These are phyloP conservation scores for Chondrostereum purpureum DNA, from an alignment of 1,284 basidiomycete genomes.

Conservation along the genomic window DNA sequence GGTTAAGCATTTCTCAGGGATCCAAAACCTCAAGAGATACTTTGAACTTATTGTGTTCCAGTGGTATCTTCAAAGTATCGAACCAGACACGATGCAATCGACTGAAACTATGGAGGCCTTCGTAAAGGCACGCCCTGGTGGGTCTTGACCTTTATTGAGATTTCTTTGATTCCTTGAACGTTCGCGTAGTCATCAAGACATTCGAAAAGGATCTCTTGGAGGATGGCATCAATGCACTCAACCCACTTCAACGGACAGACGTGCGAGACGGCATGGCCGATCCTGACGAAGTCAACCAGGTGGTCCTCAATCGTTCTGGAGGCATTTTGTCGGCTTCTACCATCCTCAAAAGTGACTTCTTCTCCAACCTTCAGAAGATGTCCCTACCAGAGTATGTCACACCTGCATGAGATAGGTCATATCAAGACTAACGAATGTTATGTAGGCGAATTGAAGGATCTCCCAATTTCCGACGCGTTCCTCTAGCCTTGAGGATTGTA, in stretches of 20 bases:
- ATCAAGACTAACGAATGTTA: neutral
- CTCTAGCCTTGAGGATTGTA: constrained; percentile 50
- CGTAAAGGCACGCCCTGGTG: constrained; percentile 77
- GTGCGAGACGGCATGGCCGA: constrained; percentile 72
- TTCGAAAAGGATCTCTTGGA: constrained; percentile 87
- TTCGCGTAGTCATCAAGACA: constrained; percentile 82
- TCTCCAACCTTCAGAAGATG: constrained; percentile 93
- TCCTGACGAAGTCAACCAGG: constrained; percentile 81
- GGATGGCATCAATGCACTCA: constrained; percentile 77
- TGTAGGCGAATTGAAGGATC: constrained; percentile 84
- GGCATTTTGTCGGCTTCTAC: constrained; percentile 87
- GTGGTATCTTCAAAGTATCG: constrained; percentile 84
- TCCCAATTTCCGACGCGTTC: constrained; percentile 84
- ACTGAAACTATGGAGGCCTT: constrained; percentile 78
- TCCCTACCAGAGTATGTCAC: constrained; percentile 77
- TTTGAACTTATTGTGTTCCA: constrained; percentile 93
- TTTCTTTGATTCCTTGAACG: neutral
- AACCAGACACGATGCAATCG: constrained; percentile 75
- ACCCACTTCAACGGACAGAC: constrained; percentile 78
- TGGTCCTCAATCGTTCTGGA: constrained; percentile 83
- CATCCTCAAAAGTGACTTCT: constrained; percentile 97
- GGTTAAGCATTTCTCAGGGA: constrained; percentile 35
- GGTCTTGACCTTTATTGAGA: constrained; percentile 10
- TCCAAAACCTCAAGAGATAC: constrained; percentile 81
- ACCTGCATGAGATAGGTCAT: neutral